Evolutionary conservation across 768 basidiomycete genomes (phyloP), one percentile per base, ranked within the genome.

Genomic region (Termitomyces sp.): DNA sequence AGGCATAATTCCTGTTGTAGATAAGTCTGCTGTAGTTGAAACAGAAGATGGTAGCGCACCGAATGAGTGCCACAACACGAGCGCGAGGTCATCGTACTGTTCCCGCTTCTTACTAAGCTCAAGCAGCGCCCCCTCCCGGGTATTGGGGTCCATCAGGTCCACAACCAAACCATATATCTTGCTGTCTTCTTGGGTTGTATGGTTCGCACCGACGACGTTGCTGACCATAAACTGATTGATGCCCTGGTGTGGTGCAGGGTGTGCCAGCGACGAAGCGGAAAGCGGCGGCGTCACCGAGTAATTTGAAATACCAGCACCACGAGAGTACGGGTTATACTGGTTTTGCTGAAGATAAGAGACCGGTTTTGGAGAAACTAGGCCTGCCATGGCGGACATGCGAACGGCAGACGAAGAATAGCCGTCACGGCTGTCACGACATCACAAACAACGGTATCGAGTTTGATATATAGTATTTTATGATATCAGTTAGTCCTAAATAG

Each of bases 91-190:
- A 70, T 99, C 97, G 69, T 96, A 98, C 73, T 98, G 95, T 75
- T 98, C 97, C 62, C 97, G 80, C 79, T 98, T 98, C 82, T 99
- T 98, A 77, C 93, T 96, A 67, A 99, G 79, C 75, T 99, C 97
- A 55, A 98, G 80, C 51, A 99, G 77, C 2, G 97, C 96, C 2
- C 81, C 81, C 70, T 99, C 97, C 61, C 96, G 82, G n/a, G 88
- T 84, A 57, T 78, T 82, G 1, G 89, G 86, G 67, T 93, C 88
- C 79, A 91, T 81, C 30, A 96, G 76, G 58, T 96, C 92, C 64
- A 94, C 86, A 60, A 98, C 95, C 54, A 98, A 81, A 12, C 80
- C 78, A 73, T 94, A 96, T 46, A 99, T 97, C 77, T 97, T 95
- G 64, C 71, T 70, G 58, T 84, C 82, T 58, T 82, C 81, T 37